Conservation (phyloP, 345 rosid species). For the Bruguiera parviflora region DNA sequence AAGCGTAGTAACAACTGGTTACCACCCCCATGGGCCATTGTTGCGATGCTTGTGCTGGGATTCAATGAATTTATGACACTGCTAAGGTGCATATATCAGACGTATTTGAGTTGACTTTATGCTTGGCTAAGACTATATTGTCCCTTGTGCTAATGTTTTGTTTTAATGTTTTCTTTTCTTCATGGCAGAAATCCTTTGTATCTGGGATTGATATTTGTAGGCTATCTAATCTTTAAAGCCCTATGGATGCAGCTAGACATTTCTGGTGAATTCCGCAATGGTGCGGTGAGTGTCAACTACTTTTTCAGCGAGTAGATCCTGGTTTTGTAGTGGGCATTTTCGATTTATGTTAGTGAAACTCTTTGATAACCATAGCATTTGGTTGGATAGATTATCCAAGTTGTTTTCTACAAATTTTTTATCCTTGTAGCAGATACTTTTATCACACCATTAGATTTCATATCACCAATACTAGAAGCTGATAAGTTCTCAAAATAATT, state of each 20-base stretch:
- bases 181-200: conserved; percentile 87
- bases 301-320: neutral
- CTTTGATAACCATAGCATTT: neutral
- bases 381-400: neutral
- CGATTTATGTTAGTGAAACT: neutral
- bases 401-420: neutral
- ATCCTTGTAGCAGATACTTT: neutral
- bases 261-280: conserved; percentile 77
- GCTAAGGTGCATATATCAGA: conserved; percentile 52
- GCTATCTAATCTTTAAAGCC: conserved; percentile 71
- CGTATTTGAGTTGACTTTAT: conserved; percentile 14
- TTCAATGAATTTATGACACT: conserved; percentile 99
- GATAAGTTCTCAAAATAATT: neutral
- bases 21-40: conserved; percentile 99
- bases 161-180: conserved; percentile 9
- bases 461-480: neutral
- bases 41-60: conserved; percentile 75
- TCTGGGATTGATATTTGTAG: conserved; percentile 63
- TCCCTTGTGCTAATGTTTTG: conserved; percentile 15
- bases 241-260: conserved; percentile 94
- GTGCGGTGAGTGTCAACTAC: conserved; percentile 59
- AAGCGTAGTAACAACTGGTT: conserved; percentile 92
- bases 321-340: neutral
- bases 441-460: neutral
- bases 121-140: neutral